A percentile compares a stretch with the other conserved stretches of the same genome.
Conservation (phyloP, 1,139 yeast genomes). For the Taiozyma sp. region DNA sequence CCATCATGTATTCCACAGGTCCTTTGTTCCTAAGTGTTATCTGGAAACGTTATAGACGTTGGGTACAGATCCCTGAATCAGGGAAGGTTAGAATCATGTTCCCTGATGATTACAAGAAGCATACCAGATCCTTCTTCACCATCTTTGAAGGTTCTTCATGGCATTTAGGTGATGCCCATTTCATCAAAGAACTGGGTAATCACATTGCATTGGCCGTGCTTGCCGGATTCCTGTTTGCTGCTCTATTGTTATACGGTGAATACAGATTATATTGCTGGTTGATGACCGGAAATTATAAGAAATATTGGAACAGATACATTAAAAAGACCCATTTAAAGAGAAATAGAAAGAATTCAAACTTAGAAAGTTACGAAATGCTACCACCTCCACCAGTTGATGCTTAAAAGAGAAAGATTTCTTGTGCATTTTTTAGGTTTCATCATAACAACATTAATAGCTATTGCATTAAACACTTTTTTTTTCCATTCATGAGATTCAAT, state of each 20-base stretch:
- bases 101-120: slow-evolving; percentile 65
- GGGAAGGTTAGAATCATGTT: slow-evolving; percentile 61
- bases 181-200: slow-evolving; percentile 62
- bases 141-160: slow-evolving; percentile 80
- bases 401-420: not conserved
- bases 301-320: slow-evolving; percentile 12
- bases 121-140: slow-evolving; percentile 55
- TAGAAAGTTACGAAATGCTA: slow-evolving; percentile 17
- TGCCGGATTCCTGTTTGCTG: slow-evolving; percentile 59
- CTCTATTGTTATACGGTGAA: slow-evolving; percentile 52
- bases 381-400: slow-evolving; percentile 2
- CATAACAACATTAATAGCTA: no score
- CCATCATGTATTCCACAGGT: slow-evolving; percentile 93
- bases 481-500: no score
- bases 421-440: not conserved
- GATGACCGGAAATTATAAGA: slow-evolving; percentile 19
- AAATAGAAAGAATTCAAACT: slow-evolving; percentile 24
- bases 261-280: slow-evolving; percentile 50
- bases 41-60: slow-evolving; percentile 83
- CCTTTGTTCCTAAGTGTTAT: slow-evolving; percentile 81
- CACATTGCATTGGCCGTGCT: slow-evolving; percentile 67
- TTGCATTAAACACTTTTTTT: no score
- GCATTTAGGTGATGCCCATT: slow-evolving; percentile 82
- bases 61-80: slow-evolving; percentile 56
- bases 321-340: slow-evolving; percentile 16